A percentile compares a stretch with the other conserved stretches of the same genome.
Evolutionary conservation across 116 monocot species (phyloP).

Genomic region (Cymodocea nodosa): DNA sequence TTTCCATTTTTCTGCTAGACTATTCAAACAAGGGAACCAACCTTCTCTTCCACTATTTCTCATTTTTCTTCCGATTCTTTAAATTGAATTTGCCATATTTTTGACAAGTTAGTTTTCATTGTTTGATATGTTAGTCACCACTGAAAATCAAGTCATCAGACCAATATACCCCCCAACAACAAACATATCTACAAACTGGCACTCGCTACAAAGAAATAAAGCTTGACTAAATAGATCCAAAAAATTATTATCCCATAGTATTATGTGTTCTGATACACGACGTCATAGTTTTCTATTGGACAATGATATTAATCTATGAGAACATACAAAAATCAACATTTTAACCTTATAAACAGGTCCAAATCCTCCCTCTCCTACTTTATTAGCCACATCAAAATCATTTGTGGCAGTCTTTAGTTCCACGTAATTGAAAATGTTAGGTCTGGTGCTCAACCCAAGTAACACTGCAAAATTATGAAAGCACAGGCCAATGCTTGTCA

Average conservation of each 20-base stretch:
- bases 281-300: no score
- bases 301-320: not conserved
- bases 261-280: no score
- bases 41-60: no score
- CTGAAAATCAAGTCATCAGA: no score
- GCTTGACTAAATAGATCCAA: no score
- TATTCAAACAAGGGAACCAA: no score
- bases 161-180: not conserved
- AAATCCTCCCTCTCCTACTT: conserved; percentile 72
- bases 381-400: conserved; percentile 25
- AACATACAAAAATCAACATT: not conserved
- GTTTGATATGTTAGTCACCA: no score
- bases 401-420: conserved; percentile 13
- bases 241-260: no score
- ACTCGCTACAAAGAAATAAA: not conserved
- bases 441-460: conserved; percentile 1
- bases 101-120: no score
- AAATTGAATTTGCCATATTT: no score
- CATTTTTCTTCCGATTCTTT: no score
- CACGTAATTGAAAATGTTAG: conserved; percentile 10
- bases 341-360: conserved; percentile 56
- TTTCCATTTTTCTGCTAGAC: no score
- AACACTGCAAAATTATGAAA: conserved; percentile 9
- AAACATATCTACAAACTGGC: not conserved
- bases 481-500: not conserved